Base-by-base conservation (phyloP, 2,329 filamentous ascomycete genomes). In the Pseudogymnoascus destructans region DNA sequence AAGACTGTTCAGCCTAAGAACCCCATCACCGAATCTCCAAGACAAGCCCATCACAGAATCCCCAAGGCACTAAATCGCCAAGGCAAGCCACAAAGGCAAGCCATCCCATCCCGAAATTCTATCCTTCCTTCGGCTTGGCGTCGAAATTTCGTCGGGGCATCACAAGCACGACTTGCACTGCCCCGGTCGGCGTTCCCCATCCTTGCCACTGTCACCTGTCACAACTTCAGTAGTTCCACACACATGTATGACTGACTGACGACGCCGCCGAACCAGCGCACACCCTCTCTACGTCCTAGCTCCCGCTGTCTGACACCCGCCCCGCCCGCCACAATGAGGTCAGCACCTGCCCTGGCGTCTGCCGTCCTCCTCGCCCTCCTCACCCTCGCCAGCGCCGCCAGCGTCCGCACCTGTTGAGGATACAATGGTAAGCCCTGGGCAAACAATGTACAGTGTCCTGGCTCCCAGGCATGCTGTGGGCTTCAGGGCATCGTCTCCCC, bases 381-480 rank as follows among this genome's bases (percentile, higher is more conserved):
- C 38, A 17, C 17, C 5, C 19, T 42, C 38, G 13, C 38, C 38
- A 23, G 10, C 19, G 38, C 38, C 9, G 33, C 7, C 33, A 15
- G 6, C n/a, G 7, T 15, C 35, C 17, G 19, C 10, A 57, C 25
- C 2, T 59, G 58, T 19, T 59, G 7, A 3, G 58, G 58, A 8
- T 21, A 27, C n/a, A 23, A 42, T 9, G 58, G 58, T 10, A 10
- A 42, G 13, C 0, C 13, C 15, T 59, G 56, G 23, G 19, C 21
- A 1, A 36, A 59, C 13, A 59, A 59, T 15, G 21, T 46, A 1
- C 19, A 15, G 10, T 59, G 58, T 10, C 33, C 54, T 5, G 58
- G 54, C 19, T 57, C 49, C 7, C 32, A 32, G n/a, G 9, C 58
- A 5, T 59, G 58, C 21, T 59, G 58, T n/a, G 32, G 58, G 10